Conservation (phyloP, 495 filamentous ascomycete species). For the Penicillium silybi region DNA sequence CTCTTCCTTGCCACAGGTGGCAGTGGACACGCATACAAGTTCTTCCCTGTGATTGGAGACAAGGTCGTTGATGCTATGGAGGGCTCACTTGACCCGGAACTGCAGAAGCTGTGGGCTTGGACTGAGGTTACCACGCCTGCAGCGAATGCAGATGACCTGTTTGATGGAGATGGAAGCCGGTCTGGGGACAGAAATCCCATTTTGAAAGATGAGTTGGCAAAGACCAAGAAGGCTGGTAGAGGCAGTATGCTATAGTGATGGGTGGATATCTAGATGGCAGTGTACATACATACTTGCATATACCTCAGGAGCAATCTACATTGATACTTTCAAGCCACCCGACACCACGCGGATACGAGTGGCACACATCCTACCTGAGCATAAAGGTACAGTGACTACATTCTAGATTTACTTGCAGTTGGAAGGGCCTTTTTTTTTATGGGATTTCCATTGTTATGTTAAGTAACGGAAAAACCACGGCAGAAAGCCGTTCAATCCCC, state of each 20-base stretch:
- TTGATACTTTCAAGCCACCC: too few relatives aligned
- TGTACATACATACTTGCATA: background rate
- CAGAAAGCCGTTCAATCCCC: slow-evolving; percentile 9
- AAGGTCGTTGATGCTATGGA: slow-evolving; percentile 67
- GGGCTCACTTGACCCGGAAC: slow-evolving; percentile 51
- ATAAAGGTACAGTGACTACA: background rate
- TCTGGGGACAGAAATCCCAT: slow-evolving; percentile 25
- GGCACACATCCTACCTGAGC: too few relatives aligned
- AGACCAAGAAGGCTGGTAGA: slow-evolving; percentile 26
- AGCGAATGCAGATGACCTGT: slow-evolving; percentile 24
- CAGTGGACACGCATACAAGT: slow-evolving; percentile 86
- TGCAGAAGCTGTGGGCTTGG: slow-evolving; percentile 70
- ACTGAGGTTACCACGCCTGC: slow-evolving; percentile 18
- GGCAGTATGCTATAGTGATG: slow-evolving; percentile 21
- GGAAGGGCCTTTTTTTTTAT: background rate
- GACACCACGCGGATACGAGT: too few relatives aligned
- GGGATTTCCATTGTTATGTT: background rate
- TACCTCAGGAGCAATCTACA: background rate
- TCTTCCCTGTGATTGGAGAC: slow-evolving; percentile 79
- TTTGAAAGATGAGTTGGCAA: slow-evolving; percentile 41
- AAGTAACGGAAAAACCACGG: slow-evolving; percentile 20
- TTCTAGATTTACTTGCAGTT: background rate
- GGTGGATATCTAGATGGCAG: background rate
- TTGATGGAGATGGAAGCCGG: slow-evolving; percentile 51
- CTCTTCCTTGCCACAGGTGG: slow-evolving; percentile 83